Base-by-base conservation (phyloP, 106 monocot genomes). In the Acorus gramineus region DNA sequence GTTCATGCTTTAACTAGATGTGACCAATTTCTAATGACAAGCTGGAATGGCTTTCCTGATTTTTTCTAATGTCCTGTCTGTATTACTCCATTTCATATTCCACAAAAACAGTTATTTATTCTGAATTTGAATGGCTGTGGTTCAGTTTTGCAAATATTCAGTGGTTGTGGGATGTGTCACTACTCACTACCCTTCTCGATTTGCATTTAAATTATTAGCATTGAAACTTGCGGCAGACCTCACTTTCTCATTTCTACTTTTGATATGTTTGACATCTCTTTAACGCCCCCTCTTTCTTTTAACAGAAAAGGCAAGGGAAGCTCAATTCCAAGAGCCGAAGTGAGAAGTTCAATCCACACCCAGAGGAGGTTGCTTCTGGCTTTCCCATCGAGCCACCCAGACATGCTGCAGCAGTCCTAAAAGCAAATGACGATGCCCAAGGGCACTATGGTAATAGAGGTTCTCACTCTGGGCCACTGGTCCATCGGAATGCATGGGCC, bases 391-490 rank as follows among this genome's bases (percentile, higher is more conserved):
- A 96, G 59, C 87, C 92, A 9, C 90, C 87, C 42, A 55, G 79
- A 62, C 79, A 67, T 59, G 60, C 59, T 10, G 69, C 71, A 28
- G 28, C 28, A 44, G 57, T 60, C 6, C 59, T 67, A 4, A 85
- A 89, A 72, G 71, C 60, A 48, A 50, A 69, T 66, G 79, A 86
- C 52, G 69, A 76, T 57, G 60, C 74, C 61, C 75, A 73, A 9
- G 13, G 56, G 55, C 76, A 64, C 55, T 75, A 72, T 71, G 46
- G 79, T 44, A 78, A 71, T 66, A 84, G 85, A 68, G 53, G 84
- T 46, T 96, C 84, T 3, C 83, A 91, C 76, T 96, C 96, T n/a
- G 96, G 96, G 8, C 96, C 96, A 62, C 68, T 96, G 74, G 77
- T 77, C 49, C 64, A 81, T 57, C 78, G 73, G 52, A 82, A 65